Evolutionary conservation across 2,329 filamentous ascomycete species (phyloP).

Genomic region (Epichloe hybrida): DNA sequence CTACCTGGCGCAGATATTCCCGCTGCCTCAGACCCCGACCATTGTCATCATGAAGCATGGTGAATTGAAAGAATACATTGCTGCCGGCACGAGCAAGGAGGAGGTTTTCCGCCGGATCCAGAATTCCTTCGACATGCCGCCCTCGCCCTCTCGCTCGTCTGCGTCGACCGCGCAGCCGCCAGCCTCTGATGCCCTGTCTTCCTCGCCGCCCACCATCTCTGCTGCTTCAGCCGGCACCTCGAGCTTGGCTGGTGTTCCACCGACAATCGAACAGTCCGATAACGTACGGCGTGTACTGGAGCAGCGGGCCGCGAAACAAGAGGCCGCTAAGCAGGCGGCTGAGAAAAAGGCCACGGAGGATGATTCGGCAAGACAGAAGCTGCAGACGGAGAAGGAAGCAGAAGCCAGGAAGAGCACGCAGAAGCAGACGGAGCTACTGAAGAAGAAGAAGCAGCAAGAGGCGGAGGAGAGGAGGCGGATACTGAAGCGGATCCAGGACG

Average conservation of each 20-base stretch:
- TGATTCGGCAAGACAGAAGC: slow-evolving; percentile 32
- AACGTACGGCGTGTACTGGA: slow-evolving; percentile 28
- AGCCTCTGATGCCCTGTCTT: neutral
- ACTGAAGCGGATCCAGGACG: slow-evolving; percentile 61
- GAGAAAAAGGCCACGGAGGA: slow-evolving; percentile 37
- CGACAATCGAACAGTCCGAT: slow-evolving; percentile 18
- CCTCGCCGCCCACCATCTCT: slow-evolving; percentile 1
- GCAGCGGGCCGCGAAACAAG: slow-evolving; percentile 35
- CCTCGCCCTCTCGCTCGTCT: slow-evolving; percentile 5
- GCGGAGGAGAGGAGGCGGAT: slow-evolving; percentile 58
- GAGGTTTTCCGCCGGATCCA: slow-evolving; percentile 44
- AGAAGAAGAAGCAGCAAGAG: slow-evolving; percentile 51
- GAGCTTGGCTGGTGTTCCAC: slow-evolving; percentile 8
- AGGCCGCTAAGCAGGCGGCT: slow-evolving; percentile 27
- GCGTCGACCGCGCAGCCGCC: slow-evolving; percentile 8
- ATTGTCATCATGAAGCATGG: slow-evolving; percentile 71
- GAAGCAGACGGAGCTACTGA: slow-evolving; percentile 40
- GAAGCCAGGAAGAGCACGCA: slow-evolving; percentile 22
- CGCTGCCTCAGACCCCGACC: slow-evolving; percentile 64
- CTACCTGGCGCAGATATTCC: slow-evolving; percentile 71
- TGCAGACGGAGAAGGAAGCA: slow-evolving; percentile 30
- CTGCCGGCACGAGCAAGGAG: slow-evolving; percentile 48
- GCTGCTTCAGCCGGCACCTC: slow-evolving; percentile 7
- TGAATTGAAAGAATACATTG: slow-evolving; percentile 63
- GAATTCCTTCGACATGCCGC: slow-evolving; percentile 18